Evolutionary conservation across 805 yeast species (phyloP), one percentile per base, ranked within the genome.

Genomic region (Allodekkera sacchari): DNA sequence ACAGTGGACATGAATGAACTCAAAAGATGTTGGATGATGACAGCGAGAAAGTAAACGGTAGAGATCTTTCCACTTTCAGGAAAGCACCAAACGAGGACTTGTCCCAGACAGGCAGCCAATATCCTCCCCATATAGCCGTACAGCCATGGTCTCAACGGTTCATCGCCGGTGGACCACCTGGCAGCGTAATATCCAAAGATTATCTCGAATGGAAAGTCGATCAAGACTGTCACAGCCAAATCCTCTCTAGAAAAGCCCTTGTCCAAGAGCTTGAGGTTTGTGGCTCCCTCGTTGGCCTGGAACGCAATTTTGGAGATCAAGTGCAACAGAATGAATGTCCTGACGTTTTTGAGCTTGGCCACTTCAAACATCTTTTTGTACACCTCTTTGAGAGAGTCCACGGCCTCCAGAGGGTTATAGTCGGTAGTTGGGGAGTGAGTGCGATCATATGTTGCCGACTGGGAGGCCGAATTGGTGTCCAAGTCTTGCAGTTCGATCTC

Each of bases 161-260:
- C 66, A 27, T 64, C 59, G 4, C 94, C 94, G 0, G 82, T 71
- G 1, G 95, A 83, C 96, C 96, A 85, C 46, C 85, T 74, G 5
- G 95, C 98, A 1, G 94, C 94, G 46, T 87, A 88, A 54, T 87
- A 92, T 2, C 98, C 97, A 58, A 92, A 89, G 3, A 89, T 59
- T 52, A 92, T 81, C 53, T 92, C 97, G 54, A 92, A 87, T 8
- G 98, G 98, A 56, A 92, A 92, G 53, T 92, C 96, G 30, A 92
- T 83, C 28, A 92, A 59, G 0, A 89, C 97, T 0, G 96, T 83
- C 14, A 92, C 72, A 1, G 97, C 94, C 24, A 92, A 61, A 51
- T 92, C 97, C 54, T 92, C 98, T 52, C 88, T 83, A 24, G 92
- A 76, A 27, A 92, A 74, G 0, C 98, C 98, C 47, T 79, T 80